phyloP scores from a whole-genome alignment of 1,139 yeast species.

The Blastobotrys serpentis region DNA sequence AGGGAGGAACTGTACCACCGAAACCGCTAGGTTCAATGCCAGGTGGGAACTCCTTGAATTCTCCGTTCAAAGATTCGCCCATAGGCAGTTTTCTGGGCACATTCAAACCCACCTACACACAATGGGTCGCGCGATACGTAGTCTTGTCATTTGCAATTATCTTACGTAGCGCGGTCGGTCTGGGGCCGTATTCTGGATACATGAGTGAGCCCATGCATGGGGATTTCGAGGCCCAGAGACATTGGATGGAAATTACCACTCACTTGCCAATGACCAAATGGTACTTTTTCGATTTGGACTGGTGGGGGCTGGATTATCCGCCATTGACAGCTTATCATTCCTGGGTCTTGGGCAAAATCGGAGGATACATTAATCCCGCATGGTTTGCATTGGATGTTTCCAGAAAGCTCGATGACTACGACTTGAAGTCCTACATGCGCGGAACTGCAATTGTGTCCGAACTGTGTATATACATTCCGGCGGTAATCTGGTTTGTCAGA shows the following conservation, averaged over 20 bases:
- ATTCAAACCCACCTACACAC: conserved; percentile 70
- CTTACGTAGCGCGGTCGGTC: conserved; percentile 79
- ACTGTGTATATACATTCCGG: conserved; percentile 71
- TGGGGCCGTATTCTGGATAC: conserved; percentile 77
- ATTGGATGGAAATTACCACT: conserved; percentile 92
- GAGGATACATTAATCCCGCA: conserved; percentile 54
- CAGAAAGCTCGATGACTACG: conserved; percentile 68
- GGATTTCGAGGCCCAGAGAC: conserved; percentile 97
- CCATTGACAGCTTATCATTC: conserved; percentile 96
- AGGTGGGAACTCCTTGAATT: conserved; percentile 3
- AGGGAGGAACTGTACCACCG: not conserved
- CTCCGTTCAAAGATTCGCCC: conserved; percentile 44
- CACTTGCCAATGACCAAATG: conserved; percentile 71
- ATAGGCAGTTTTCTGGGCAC: conserved; percentile 59
- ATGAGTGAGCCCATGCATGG: conserved; percentile 77
- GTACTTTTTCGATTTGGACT: conserved; percentile 85
- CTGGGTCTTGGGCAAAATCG: conserved; percentile 72
- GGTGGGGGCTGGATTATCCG: conserved; percentile 98
- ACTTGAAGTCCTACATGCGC: conserved; percentile 80
- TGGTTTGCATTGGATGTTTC: conserved; percentile 80
- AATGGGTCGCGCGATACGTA: conserved; percentile 85
- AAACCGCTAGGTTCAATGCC: not conserved
- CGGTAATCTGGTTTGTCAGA: conserved; percentile 60
- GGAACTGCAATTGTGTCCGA: conserved; percentile 76
- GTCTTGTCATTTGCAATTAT: conserved; percentile 73